A percentile compares a stretch with the other conserved stretches of the same genome.
These are phyloP conservation scores for Scheffersomyces lignicola DNA, from an alignment of 1,139 yeast genomes.

Conservation along the genomic window DNA sequence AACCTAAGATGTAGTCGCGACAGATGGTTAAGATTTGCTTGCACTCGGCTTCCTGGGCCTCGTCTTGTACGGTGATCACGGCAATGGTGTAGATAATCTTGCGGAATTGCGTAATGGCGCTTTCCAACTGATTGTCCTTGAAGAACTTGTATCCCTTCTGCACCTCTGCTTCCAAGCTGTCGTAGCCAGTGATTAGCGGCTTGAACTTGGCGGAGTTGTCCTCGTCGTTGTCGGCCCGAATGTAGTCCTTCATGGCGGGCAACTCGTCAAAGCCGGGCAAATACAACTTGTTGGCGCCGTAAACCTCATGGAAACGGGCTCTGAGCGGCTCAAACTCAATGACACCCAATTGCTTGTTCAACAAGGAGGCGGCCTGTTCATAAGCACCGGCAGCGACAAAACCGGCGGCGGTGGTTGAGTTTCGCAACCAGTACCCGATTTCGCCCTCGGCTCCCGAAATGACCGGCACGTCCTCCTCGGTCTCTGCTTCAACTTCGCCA, in stretches of 20 bases:
- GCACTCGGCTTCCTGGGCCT: conserved; percentile 77
- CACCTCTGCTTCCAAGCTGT: conserved; percentile 62
- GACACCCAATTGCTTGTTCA: conserved; percentile 87
- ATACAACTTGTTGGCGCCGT: conserved; percentile 73
- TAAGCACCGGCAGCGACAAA: conserved; percentile 96
- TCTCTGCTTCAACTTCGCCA: conserved; percentile 39
- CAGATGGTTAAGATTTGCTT: conserved; percentile 70
- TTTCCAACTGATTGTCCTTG: conserved; percentile 78
- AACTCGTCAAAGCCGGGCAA: conserved; percentile 71
- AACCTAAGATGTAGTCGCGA: conserved; percentile 88
- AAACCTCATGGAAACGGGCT: conserved; percentile 77
- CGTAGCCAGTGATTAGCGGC: conserved; percentile 78
- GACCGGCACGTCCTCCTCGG: conserved; percentile 27
- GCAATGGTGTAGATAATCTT: conserved; percentile 74
- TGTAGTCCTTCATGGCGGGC: conserved; percentile 67
- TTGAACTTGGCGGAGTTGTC: conserved; percentile 56
- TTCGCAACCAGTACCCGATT: conserved; percentile 79
- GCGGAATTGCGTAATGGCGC: conserved; percentile 79
- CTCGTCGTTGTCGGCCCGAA: conserved; percentile 60
- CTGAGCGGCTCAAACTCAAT: conserved; percentile 86
- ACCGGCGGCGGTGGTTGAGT: conserved; percentile 88
- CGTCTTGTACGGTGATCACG: conserved; percentile 67
- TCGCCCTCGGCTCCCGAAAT: conserved; percentile 53
- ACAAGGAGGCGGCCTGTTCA: conserved; percentile 91
- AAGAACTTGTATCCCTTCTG: conserved; percentile 79